These are phyloP conservation scores for Phytophthora crassamura DNA, from an alignment of 352 stramenopile species.

Conservation along the genomic window DNA sequence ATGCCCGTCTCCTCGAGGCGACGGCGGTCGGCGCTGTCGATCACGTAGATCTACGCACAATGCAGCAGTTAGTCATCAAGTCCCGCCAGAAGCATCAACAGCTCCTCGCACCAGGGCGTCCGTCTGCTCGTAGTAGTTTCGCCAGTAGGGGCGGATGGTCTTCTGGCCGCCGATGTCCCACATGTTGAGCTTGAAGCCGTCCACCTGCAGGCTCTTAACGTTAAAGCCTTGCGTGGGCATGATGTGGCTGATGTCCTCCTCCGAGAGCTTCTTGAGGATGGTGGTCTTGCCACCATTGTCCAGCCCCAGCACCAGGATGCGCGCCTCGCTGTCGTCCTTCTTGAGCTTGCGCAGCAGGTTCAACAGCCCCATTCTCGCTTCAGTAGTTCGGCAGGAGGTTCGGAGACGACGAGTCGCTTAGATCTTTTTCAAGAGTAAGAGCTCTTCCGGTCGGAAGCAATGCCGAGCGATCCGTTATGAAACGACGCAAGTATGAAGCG, in stretches of 20 bases:
- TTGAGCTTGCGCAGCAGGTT: slow-evolving; percentile 97
- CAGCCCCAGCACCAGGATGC: slow-evolving; percentile 95
- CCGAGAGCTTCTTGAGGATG: slow-evolving; percentile 96
- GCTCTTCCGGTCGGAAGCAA: neutral
- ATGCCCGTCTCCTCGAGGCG: slow-evolving; percentile 94
- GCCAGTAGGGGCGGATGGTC: slow-evolving; percentile 98
- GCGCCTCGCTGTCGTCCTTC: slow-evolving; percentile 93
- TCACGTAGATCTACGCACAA: slow-evolving; percentile 91
- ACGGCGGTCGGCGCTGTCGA: slow-evolving; percentile 93
- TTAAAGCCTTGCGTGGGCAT: slow-evolving; percentile 97
- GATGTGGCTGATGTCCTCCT: slow-evolving; percentile 95
- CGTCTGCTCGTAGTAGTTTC: slow-evolving; percentile 99
- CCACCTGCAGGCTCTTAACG: slow-evolving; percentile 95
- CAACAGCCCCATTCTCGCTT: slow-evolving; percentile 87
- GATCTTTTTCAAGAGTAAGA: slow-evolving; percentile 57
- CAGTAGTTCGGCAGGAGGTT: neutral
- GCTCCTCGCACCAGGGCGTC: slow-evolving; percentile 80
- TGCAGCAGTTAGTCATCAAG: slow-evolving; percentile 1
- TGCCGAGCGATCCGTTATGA: slow-evolving; percentile 12
- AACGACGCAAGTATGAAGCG: slow-evolving; percentile 24
- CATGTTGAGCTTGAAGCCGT: slow-evolving; percentile 97
- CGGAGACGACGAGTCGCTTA: slow-evolving; percentile 19
- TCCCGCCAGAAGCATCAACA: neutral
- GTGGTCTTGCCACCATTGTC: slow-evolving; percentile 98
- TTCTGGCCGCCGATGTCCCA: slow-evolving; percentile 99